Conservation (phyloP, 2,329 filamentous ascomycete genomes). For the Alternaria incomplexa region DNA sequence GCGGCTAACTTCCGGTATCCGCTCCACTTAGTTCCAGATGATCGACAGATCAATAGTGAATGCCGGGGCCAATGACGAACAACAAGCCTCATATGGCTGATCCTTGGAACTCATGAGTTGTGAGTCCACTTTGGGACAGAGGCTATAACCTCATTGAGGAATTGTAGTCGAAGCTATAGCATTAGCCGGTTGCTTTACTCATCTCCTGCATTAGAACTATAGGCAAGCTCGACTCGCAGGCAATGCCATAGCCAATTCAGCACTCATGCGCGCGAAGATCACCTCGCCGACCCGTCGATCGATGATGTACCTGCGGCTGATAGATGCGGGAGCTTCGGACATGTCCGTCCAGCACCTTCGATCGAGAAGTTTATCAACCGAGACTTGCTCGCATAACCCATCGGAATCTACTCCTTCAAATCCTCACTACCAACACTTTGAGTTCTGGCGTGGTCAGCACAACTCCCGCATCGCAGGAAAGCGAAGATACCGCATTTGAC, state of each 20-base stretch:
- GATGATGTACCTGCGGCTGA: slow-evolving; percentile 12
- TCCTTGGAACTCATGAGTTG: slow-evolving; percentile 1
- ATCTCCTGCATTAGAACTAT: slow-evolving; percentile 8
- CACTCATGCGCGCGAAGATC: background rate
- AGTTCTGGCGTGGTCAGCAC: slow-evolving; percentile 18
- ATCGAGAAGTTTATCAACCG: slow-evolving; percentile 1
- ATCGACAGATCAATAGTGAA: slow-evolving; percentile 22
- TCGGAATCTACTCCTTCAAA: background rate
- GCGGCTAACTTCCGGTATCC: background rate
- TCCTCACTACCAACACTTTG: background rate
- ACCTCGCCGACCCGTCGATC: slow-evolving; percentile 16
- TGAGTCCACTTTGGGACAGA: slow-evolving; percentile 9
- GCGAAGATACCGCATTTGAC: slow-evolving; percentile 2
- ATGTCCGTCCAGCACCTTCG: background rate
- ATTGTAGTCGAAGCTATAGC: slow-evolving; percentile 3
- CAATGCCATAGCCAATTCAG: background rate
- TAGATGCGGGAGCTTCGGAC: background rate
- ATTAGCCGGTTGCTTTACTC: background rate
- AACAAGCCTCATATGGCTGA: slow-evolving; percentile 10
- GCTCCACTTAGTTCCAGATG: slow-evolving; percentile 13
- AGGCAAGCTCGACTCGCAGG: slow-evolving; percentile 5
- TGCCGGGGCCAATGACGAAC: slow-evolving; percentile 20
- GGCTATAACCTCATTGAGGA: slow-evolving; percentile 2
- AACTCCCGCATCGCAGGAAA: slow-evolving; percentile 14
- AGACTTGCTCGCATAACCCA: background rate